These are phyloP conservation scores for Thalia dealbata DNA, from an alignment of 176 grass and related monocot genomes.

Conservation along the genomic window DNA sequence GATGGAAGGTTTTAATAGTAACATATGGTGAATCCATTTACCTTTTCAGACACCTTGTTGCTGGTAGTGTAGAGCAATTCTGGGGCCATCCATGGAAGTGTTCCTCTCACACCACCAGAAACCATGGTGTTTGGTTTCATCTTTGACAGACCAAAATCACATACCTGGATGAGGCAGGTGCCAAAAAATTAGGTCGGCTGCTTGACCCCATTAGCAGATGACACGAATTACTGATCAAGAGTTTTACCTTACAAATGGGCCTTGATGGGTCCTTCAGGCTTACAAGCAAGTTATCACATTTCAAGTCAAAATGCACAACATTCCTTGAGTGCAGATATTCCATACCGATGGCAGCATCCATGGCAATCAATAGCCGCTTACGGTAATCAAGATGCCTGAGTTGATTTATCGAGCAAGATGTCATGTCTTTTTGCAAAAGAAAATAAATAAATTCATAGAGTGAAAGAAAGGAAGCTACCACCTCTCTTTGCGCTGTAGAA, in stretches of 20 bases:
- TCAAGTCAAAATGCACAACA: slow-evolving; percentile 90
- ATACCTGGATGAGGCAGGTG: slow-evolving; percentile 38
- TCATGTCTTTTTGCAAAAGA: background rate
- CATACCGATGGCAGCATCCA: slow-evolving; percentile 96
- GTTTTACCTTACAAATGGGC: slow-evolving; percentile 85
- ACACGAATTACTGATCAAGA: background rate
- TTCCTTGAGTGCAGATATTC: slow-evolving; percentile 88
- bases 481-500: slow-evolving; percentile 53
- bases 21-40: slow-evolving; percentile 25
- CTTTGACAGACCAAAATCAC: slow-evolving; percentile 92
- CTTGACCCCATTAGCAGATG: background rate
- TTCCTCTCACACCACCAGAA: slow-evolving; percentile 95
- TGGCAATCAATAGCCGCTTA: slow-evolving; percentile 62
- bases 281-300: slow-evolving; percentile 95
- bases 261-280: slow-evolving; percentile 73
- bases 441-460: background rate
- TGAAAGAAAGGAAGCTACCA: background rate
- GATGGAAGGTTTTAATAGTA: background rate
- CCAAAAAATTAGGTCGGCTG: background rate
- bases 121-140: slow-evolving; percentile 87
- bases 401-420: background rate
- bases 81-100: slow-evolving; percentile 97
- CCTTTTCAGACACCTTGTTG: slow-evolving; percentile 82
- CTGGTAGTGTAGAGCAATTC: slow-evolving; percentile 51
- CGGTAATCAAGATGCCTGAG: slow-evolving; percentile 53